Evolutionary conservation across 106 monocot genomes (phyloP).

Genomic region (Dendrobium officinale): DNA sequence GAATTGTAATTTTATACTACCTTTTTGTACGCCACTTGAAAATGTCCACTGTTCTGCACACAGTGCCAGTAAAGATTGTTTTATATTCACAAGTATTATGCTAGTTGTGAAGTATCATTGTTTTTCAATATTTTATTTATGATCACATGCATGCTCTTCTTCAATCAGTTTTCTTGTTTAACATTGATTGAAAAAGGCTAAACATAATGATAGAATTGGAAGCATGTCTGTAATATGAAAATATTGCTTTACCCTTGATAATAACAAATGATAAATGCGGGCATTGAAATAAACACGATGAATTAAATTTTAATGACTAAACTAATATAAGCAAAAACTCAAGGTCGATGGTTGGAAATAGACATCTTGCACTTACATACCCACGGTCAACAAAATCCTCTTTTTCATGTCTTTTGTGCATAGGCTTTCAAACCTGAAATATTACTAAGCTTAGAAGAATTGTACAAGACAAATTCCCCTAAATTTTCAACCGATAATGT

Average conservation of each 20-base stretch:
- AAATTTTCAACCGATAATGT: not conserved
- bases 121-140: not conserved
- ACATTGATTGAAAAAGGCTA: not conserved
- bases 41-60: not conserved
- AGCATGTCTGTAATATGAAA: not conserved
- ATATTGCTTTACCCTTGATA: not conserved
- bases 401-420: not conserved
- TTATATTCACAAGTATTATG: not conserved
- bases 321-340: not conserved
- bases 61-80: not conserved
- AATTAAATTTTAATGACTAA: not conserved
- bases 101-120: not conserved
- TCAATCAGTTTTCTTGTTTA: not conserved
- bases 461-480: not conserved
- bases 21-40: not conserved
- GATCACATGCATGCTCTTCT: not conserved
- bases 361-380: not conserved
- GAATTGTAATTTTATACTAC: not conserved
- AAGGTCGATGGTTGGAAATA: not conserved
- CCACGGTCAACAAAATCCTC: not conserved
- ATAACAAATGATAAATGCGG: not conserved
- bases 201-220: not conserved
- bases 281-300: not conserved
- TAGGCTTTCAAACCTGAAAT: not conserved
- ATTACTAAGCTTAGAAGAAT: not conserved